Evolutionary conservation across 2,329 filamentous ascomycete genomes (phyloP).

Genomic region (Exophiala xenobiotica): DNA sequence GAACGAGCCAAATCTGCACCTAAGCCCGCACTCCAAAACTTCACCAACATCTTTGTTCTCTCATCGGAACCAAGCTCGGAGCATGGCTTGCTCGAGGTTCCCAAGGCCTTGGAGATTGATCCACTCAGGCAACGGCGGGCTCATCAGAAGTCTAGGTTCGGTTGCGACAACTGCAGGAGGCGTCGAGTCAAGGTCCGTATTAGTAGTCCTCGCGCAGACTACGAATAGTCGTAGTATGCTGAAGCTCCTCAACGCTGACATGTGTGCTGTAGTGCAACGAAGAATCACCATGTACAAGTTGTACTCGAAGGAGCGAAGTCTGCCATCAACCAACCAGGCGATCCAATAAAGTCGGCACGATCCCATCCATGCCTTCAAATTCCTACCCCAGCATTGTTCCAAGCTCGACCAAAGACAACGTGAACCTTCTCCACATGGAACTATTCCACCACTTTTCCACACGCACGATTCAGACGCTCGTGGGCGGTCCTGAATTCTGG

Average conservation of each 20-base stretch:
- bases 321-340: neutral
- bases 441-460: neutral
- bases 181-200: neutral
- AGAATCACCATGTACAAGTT: neutral
- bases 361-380: neutral
- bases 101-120: neutral
- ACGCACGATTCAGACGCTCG: neutral
- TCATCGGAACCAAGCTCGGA: neutral
- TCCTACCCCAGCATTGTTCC: neutral
- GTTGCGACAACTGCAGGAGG: neutral
- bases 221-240: too few species aligned
- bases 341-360: neutral
- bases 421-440: slow-evolving; percentile 1
- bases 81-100: neutral
- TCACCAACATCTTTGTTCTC: neutral
- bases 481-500: neutral
- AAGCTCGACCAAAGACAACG: neutral
- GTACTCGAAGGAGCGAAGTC: neutral
- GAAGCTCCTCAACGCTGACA: too few species aligned
- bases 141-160: neutral
- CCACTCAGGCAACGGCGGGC: neutral
- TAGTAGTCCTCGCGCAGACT: too few species aligned
- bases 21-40: neutral
- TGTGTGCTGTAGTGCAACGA: neutral
- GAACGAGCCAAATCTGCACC: neutral